Evolutionary conservation across 129 eudicot genomes (phyloP), one percentile per base, ranked within the genome.

Genomic region (Tagetes erecta): DNA sequence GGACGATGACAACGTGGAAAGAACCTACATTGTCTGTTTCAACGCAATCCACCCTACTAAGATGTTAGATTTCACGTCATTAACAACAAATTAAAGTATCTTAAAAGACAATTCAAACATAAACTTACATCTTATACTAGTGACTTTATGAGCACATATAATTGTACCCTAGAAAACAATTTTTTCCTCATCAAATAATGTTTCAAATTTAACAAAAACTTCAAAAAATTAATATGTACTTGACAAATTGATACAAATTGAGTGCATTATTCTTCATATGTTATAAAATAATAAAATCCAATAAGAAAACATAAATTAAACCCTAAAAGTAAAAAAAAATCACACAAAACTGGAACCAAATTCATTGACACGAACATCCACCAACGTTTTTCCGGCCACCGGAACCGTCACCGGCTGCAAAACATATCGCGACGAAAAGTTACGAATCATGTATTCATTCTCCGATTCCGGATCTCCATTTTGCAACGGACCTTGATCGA

Each of bases 361-460:
- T 71, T 51, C 82, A 68, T 75, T 91, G 3, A 36, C 69, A 13
- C 81, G 72, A 3, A 68, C 14, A 50, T 85, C 96, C 65, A 70
- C 5, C 7, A 83, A 76, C 9, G 77, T 73, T 64, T 77, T 87
- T 0, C 76, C 74, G n/a, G 76, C 20, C 20, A 46, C 77, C 73
- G 83, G 37, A 65, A 35, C 2, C 52, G 73, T 55, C 6, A 68
- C 12, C 74, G 82, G 83, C 44, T 71, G 74, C 40, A 82, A 8
- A 13, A 81, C 97, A 47, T 88, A 91, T 47, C 97, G 73, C 1
- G 92, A 81, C 13, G 96, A 86, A 85, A 88, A 91, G 20, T 88
- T 84, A 72, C 91, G 85, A 4, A 76, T 53, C 53, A 69, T 57
- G 55, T 83, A 84, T 2, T 81, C 91, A 47, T 80, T 80, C 63